Evolutionary conservation across 768 basidiomycete genomes (phyloP).

Genomic region (Suillus tomentosus): DNA sequence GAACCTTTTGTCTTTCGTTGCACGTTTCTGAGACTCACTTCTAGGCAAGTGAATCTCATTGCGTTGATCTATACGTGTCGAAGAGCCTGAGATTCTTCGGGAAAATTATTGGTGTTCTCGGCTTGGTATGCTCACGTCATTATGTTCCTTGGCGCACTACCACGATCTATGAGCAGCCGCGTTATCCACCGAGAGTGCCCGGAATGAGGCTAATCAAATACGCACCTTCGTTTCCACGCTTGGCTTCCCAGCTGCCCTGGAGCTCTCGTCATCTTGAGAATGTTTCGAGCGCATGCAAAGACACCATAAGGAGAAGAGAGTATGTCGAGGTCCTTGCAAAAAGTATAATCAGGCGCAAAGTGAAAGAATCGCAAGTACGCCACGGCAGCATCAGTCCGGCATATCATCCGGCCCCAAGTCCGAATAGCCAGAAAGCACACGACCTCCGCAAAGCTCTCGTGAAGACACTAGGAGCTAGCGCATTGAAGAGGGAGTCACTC

Average conservation of each 20-base stretch:
- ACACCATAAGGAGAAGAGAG: slow-evolving; percentile 15
- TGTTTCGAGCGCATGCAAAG: slow-evolving; percentile 1
- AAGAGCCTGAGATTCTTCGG: not conserved
- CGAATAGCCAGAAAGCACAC: not conserved
- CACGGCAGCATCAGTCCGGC: not conserved
- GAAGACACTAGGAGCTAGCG: slow-evolving; percentile 9
- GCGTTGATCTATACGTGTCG: not conserved
- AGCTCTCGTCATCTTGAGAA: not conserved
- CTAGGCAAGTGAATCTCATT: not conserved
- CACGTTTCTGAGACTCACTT: not conserved
- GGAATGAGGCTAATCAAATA: slow-evolving; percentile 24
- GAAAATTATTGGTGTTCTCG: not conserved
- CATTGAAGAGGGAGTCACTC: slow-evolving; percentile 18
- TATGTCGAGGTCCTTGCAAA: slow-evolving; percentile 25
- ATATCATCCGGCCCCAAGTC: too few relatives aligned
- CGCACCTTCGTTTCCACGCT: slow-evolving; percentile 17
- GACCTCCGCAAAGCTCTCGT: slow-evolving; percentile 2
- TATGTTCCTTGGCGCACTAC: not conserved
- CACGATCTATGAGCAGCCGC: slow-evolving; percentile 15
- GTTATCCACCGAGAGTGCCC: slow-evolving; percentile 15
- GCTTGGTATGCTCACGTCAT: not conserved
- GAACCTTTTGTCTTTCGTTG: not conserved
- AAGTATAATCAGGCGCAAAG: slow-evolving; percentile 23
- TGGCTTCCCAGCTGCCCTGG: slow-evolving; percentile 22
- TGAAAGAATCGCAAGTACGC: slow-evolving; percentile 14